Percentiles rank a stretch among this genome's conserved stretches.
phyloP scores from a whole-genome alignment of 371 early-diverging fungal species.

The Zancudomyces culisetae region DNA sequence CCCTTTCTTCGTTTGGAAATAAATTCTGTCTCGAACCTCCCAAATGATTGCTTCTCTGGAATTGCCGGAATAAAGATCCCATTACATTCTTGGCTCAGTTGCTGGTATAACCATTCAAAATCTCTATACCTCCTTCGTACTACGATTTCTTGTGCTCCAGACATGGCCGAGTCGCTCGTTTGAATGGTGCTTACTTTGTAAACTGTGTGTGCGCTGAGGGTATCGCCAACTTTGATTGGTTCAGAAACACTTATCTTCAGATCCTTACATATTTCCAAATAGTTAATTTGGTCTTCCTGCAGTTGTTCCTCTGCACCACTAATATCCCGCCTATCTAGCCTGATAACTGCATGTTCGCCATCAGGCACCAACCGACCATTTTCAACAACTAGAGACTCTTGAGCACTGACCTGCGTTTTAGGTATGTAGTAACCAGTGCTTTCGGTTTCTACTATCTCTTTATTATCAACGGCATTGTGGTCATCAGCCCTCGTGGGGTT shows the following conservation, averaged over 20 bases:
- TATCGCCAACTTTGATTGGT: constrained; percentile 76
- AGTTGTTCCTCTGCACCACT: neutral
- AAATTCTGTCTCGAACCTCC: constrained; percentile 90
- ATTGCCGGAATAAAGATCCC: constrained; percentile 86
- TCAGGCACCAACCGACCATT: neutral
- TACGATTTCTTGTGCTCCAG: constrained; percentile 46
- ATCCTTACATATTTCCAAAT: neutral
- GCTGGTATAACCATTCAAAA: constrained; percentile 84
- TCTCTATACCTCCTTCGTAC: constrained; percentile 80
- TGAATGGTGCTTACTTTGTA: constrained; percentile 78
- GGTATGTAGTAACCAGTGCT: neutral
- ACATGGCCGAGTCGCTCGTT: constrained; percentile 59
- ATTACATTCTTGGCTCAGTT: constrained; percentile 55
- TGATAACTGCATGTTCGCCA: too few species aligned
- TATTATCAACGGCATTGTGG: too few species aligned
- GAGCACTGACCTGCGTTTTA: neutral
- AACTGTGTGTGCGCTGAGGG: constrained; percentile 63
- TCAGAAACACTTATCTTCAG: constrained; percentile 60
- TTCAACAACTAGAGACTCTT: neutral
- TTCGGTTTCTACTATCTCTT: too few species aligned
- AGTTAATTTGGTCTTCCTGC: neutral
- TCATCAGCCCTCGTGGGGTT: too few species aligned
- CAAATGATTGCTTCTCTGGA: constrained; percentile 83
- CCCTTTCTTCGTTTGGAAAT: constrained; percentile 70
- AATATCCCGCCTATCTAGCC: too few species aligned